phyloP scores from a whole-genome alignment of 495 filamentous ascomycete genomes.

The Penicillium odoratum region DNA sequence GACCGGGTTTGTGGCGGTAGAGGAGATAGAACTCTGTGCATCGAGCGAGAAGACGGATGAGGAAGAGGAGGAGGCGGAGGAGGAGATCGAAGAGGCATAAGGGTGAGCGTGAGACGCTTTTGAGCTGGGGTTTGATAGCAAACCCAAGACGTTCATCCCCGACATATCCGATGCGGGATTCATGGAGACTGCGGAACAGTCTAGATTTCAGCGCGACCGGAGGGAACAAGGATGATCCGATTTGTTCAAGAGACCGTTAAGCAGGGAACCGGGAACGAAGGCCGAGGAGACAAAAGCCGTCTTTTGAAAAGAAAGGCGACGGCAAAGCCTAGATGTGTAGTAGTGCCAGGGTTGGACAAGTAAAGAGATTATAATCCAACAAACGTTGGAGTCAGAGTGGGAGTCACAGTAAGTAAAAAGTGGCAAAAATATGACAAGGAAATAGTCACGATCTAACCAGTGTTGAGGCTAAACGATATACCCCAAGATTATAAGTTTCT shows the following conservation, averaged over 20 bases:
- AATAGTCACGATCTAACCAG: slow-evolving; percentile 29
- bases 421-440: slow-evolving; percentile 3
- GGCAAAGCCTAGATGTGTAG: slow-evolving; percentile 41
- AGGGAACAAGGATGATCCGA: slow-evolving; percentile 28
- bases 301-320: slow-evolving; percentile 46
- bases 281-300: slow-evolving; percentile 48
- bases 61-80: slow-evolving; percentile 70
- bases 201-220: slow-evolving; percentile 12
- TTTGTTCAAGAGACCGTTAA: slow-evolving; percentile 43
- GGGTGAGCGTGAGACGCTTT: slow-evolving; percentile 50
- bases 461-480: slow-evolving; percentile 22
- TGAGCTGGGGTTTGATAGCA: slow-evolving; percentile 45
- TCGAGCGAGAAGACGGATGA: slow-evolving; percentile 83
- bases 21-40: slow-evolving; percentile 55
- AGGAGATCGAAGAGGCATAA: slow-evolving; percentile 67
- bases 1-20: slow-evolving; percentile 44
- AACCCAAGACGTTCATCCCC: slow-evolving; percentile 52
- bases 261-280: slow-evolving; percentile 50
- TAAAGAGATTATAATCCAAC: neutral
- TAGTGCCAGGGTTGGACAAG: slow-evolving; percentile 34
- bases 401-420: slow-evolving; percentile 3
- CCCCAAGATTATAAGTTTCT: slow-evolving; percentile 20
- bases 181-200: slow-evolving; percentile 15
- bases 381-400: neutral
- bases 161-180: slow-evolving; percentile 44